Evolutionary conservation across 768 basidiomycete species (phyloP), one percentile per base, ranked within the genome.

Genomic region (Suillus sp.): DNA sequence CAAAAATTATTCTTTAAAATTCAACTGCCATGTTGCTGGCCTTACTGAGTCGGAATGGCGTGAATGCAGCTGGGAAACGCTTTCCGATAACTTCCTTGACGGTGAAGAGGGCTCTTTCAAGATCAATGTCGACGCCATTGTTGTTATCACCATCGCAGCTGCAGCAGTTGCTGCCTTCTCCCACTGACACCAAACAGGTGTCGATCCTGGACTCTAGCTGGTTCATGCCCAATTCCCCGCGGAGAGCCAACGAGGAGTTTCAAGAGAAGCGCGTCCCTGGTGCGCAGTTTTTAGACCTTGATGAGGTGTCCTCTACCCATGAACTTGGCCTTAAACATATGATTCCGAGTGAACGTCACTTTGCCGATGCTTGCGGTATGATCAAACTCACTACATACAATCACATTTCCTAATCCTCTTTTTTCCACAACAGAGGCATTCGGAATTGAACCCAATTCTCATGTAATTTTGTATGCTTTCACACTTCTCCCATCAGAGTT

Each of bases 171-270:
- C 65, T 73, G 11, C 70, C 79, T 34, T n/a, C 34, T 20, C 9
- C 16, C 16, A 70, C 77, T 3, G 64, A 37, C 40, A 57, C 60
- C 22, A 59, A 34, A 35, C 54, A 18, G 59, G 66, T 64, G 63
- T 76, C 54, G 74, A 74, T 90, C 67, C 79, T 89, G 38, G 96
- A 99, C 71, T 87, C 88, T 27, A 88, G 86, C 57, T 98, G 96
- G 96, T 90, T 92, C 74, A 97, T 98, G 96, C 96, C 96, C 58
- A 91, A 88, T 74, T 84, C 89, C 38, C 80, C 87, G 2, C 85
- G 95, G 61, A 86, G 86, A 58, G 82, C 91, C 2, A 74, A 75
- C n/a, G 75, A 84, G 35, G 95, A 96, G 75, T 96, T 87, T 67
- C 72, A 80, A 25, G 73, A 78, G 32, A 87, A 84, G 65, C 83